A percentile compares a stretch with the other conserved stretches of the same genome.
These are phyloP conservation scores for Dovyalis caffra DNA, from an alignment of 345 rosid species.

Conservation along the genomic window DNA sequence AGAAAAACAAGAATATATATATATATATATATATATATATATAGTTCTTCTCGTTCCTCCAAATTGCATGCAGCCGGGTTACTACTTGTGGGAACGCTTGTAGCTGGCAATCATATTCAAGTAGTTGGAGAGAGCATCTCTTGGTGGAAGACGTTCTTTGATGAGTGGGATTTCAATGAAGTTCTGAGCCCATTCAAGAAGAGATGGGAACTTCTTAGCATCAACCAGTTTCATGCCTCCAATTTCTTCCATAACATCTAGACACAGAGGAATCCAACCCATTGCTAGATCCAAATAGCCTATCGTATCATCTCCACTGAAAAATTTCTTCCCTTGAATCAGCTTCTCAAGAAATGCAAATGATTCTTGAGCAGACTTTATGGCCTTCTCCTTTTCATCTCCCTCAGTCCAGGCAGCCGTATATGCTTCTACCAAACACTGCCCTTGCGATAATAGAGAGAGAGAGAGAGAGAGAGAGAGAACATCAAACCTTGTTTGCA, in stretches of 20 bases:
- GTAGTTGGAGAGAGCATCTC: constrained; percentile 21
- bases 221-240: constrained; percentile 38
- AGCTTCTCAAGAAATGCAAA: constrained; percentile 31
- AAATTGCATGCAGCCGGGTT: too few relatives aligned
- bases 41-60: too few relatives aligned
- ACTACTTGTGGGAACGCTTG: constrained; percentile 15
- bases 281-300: constrained; percentile 35
- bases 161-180: constrained; percentile 21
- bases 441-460: background rate
- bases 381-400: constrained; percentile 27
- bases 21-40: too few relatives aligned
- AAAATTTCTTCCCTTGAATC: constrained; percentile 31
- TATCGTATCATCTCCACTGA: constrained; percentile 29
- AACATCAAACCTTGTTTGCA: background rate
- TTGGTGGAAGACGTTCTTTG: constrained; percentile 30
- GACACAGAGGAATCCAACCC: constrained; percentile 32
- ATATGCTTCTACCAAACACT: constrained; percentile 21
- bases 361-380: constrained; percentile 24
- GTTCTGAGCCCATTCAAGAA: constrained; percentile 27
- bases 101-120: background rate
- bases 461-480: background rate
- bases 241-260: constrained; percentile 34
- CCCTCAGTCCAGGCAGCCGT: constrained; percentile 28
- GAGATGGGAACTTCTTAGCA: constrained; percentile 25
- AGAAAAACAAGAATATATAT: too few relatives aligned